Conservation (phyloP, 805 yeast genomes). For the Candida ascalaphidarum region DNA sequence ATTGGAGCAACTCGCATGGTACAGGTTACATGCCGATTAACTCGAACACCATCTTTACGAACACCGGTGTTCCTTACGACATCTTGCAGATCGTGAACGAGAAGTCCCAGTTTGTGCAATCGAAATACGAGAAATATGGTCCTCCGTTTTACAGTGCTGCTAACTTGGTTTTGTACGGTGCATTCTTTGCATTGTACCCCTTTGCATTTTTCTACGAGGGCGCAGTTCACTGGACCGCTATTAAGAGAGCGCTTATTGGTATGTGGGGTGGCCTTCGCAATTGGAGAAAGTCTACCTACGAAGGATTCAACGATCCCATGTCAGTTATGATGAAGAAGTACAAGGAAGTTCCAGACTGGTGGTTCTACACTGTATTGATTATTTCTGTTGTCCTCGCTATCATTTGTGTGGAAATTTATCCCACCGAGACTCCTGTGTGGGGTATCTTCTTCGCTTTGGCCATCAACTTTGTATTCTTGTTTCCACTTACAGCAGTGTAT, state of each 20-base stretch:
- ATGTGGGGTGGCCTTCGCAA: slow-evolving; percentile 7
- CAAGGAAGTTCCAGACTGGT: slow-evolving; percentile 28
- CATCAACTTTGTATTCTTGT: slow-evolving; percentile 22
- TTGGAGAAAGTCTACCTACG: slow-evolving; percentile 15
- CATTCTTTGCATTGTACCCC: slow-evolving; percentile 16
- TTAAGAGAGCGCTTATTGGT: slow-evolving; percentile 7
- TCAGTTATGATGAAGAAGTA: slow-evolving; percentile 23
- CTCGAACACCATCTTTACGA: slow-evolving; percentile 13
- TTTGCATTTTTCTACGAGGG: slow-evolving; percentile 14
- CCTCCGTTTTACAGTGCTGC: slow-evolving; percentile 16
- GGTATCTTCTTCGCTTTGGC: slow-evolving; percentile 24
- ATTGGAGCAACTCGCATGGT: slow-evolving; percentile 20
- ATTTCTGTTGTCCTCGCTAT: slow-evolving; percentile 24
- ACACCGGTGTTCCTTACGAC: slow-evolving; percentile 14
- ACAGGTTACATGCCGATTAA: slow-evolving; percentile 19
- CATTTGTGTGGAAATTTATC: slow-evolving; percentile 19
- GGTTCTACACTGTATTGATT: slow-evolving; percentile 14
- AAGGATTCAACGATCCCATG: slow-evolving; percentile 24
- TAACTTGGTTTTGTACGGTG: slow-evolving; percentile 12
- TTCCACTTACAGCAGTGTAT: slow-evolving; percentile 19
- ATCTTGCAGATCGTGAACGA: slow-evolving; percentile 6
- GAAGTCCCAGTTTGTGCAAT: slow-evolving; percentile 5
- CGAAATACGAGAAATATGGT: slow-evolving; percentile 10
- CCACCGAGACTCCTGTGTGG: slow-evolving; percentile 29
- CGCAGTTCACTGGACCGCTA: slow-evolving; percentile 6